Percentiles rank a stretch among this genome's conserved stretches.
Evolutionary conservation across 2,329 filamentous ascomycete genomes (phyloP).

Genomic region (Monosporascus sp.): DNA sequence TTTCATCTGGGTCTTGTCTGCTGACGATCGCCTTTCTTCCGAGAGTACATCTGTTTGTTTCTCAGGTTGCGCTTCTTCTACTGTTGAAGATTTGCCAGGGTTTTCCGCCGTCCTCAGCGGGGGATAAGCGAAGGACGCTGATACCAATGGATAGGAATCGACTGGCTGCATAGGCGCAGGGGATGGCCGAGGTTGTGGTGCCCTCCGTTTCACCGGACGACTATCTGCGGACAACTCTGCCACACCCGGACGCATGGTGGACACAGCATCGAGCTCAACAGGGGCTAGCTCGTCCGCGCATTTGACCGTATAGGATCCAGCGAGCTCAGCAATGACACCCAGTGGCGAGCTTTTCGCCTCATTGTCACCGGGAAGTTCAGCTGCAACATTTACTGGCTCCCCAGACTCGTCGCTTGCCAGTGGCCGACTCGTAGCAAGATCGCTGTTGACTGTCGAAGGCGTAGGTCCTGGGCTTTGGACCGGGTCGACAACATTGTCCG

Average conservation of each 20-base stretch:
- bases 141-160: constrained; percentile 21
- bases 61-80: background rate
- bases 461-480: background rate
- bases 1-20: constrained; percentile 7
- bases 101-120: constrained; percentile 9
- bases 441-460: background rate
- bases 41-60: constrained; percentile 7
- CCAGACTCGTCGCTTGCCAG: background rate
- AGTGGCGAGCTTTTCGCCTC: constrained; percentile 16
- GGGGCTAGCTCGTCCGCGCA: constrained; percentile 29
- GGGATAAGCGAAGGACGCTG: constrained; percentile 25
- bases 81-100: background rate
- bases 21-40: constrained; percentile 3
- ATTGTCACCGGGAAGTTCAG: constrained; percentile 16
- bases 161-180: constrained; percentile 9
- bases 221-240: constrained; percentile 20
- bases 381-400: background rate
- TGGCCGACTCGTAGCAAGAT: background rate
- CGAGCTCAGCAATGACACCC: constrained; percentile 25
- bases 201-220: constrained; percentile 11
- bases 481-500: background rate
- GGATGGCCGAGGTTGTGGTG: constrained; percentile 1
- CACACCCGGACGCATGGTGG: constrained; percentile 5
- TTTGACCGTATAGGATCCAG: constrained; percentile 21
- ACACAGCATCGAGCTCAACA: constrained; percentile 24